Evolutionary conservation across 352 stramenopile genomes (phyloP).

Genomic region (Globisporangium spiculum): DNA sequence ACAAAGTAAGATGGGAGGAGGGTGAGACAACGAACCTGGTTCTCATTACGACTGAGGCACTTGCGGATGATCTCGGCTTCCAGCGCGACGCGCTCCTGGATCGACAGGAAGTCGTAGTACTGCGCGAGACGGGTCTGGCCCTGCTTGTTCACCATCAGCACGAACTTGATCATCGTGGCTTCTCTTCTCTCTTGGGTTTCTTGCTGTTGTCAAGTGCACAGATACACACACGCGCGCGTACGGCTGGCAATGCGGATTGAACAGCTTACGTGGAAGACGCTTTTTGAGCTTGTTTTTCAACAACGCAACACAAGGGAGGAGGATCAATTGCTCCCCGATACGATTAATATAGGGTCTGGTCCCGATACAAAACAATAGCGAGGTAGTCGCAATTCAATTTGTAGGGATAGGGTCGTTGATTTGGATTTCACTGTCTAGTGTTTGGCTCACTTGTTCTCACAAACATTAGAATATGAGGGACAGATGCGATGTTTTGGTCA

Average conservation of each 20-base stretch:
- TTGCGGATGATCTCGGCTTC: conserved; percentile 99
- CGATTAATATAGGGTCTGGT: neutral
- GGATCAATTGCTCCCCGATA: neutral
- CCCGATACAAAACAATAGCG: neutral
- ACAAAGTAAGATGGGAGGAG: neutral
- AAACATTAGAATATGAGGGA: neutral
- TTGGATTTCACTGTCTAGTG: neutral
- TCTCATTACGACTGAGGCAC: conserved; percentile 97
- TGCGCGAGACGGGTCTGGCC: conserved; percentile 99
- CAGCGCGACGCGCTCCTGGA: conserved; percentile 97
- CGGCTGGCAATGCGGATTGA: neutral
- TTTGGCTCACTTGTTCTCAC: neutral
- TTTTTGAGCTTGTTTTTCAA: conserved; percentile 2
- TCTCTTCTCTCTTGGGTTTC: neutral
- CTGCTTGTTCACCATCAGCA: conserved; percentile 99
- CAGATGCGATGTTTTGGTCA: neutral
- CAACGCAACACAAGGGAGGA: neutral
- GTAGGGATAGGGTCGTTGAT: neutral
- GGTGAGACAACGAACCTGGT: conserved; percentile 50
- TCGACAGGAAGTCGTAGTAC: conserved; percentile 99
- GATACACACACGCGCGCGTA: neutral
- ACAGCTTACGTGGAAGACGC: conserved; percentile 3
- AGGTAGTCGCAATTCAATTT: neutral
- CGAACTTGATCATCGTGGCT: conserved; percentile 91
- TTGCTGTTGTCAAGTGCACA: conserved; percentile 2